Percentiles rank a stretch among this genome's conserved stretches.
phyloP scores from a whole-genome alignment of 2,329 filamentous ascomycete species.

The Cytospora chrysosperma region DNA sequence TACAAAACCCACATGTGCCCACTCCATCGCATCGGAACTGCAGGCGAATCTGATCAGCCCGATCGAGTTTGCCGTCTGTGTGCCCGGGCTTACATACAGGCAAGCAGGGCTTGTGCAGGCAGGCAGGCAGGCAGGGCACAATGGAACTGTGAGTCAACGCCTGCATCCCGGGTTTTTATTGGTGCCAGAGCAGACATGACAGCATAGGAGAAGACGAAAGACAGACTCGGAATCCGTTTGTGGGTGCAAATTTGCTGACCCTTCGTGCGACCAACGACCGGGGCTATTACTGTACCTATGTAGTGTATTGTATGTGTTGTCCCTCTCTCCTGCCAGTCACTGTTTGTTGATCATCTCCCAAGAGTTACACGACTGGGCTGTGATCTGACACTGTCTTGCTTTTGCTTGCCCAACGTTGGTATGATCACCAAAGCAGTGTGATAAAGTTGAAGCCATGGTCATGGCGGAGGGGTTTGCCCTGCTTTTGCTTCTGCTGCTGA shows the following conservation, averaged over 20 bases:
- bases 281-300: too few species aligned
- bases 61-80: not conserved
- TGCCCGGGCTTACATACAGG: not conserved
- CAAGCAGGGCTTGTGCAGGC: not conserved
- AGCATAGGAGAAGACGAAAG: too few species aligned
- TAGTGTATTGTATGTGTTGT: too few species aligned
- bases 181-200: not conserved
- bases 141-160: slow-evolving; percentile 2
- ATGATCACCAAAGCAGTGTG: too few species aligned
- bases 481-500: not conserved
- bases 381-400: slow-evolving; percentile 1
- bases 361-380: slow-evolving; percentile 1
- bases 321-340: slow-evolving; percentile 6
- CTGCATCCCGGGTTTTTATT: not conserved
- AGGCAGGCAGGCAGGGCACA: too few species aligned
- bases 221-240: slow-evolving; percentile 4
- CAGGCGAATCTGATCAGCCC: not conserved
- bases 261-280: not conserved
- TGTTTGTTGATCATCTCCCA: not conserved
- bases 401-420: slow-evolving; percentile 1
- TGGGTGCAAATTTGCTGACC: slow-evolving; percentile 9
- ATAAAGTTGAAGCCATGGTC: not conserved
- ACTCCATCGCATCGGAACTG: slow-evolving; percentile 9
- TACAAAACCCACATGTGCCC: not conserved
- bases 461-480: slow-evolving; percentile 10